Conservation (phyloP, 805 yeast species). For the Cyberlindnera euphorbiiphila region DNA sequence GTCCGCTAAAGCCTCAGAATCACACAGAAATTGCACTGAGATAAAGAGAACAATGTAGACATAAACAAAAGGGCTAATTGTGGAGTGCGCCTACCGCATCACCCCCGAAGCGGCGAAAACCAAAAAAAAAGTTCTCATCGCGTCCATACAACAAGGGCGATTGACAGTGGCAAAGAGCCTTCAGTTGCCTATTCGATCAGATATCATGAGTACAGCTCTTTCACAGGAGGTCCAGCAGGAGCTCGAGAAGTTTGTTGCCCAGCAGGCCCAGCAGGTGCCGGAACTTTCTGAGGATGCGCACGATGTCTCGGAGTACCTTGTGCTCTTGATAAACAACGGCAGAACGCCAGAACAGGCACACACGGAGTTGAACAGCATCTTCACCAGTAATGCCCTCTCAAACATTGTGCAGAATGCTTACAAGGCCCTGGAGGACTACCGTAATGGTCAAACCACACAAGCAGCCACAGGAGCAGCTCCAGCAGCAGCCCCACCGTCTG, state of each 20-base stretch:
- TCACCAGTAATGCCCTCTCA: slow-evolving; percentile 57
- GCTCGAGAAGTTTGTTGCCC: slow-evolving; percentile 40
- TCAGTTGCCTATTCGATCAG: too few relatives aligned
- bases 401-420: slow-evolving; percentile 55
- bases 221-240: slow-evolving; percentile 35
- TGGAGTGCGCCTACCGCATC: too few relatives aligned
- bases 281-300: slow-evolving; percentile 48
- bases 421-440: slow-evolving; percentile 44
- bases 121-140: too few relatives aligned
- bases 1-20: too few relatives aligned
- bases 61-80: too few relatives aligned
- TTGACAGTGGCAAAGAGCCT: too few relatives aligned
- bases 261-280: slow-evolving; percentile 35
- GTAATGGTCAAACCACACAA: slow-evolving; percentile 22
- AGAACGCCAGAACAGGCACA: slow-evolving; percentile 58
- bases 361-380: slow-evolving; percentile 55
- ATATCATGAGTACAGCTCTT: slow-evolving; percentile 12
- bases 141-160: too few relatives aligned
- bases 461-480: slow-evolving; percentile 17
- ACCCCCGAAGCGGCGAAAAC: too few relatives aligned
- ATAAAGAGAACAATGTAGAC: too few relatives aligned
- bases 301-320: slow-evolving; percentile 70
- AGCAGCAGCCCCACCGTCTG: slow-evolving; percentile 19
- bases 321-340: slow-evolving; percentile 66
- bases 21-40: too few relatives aligned